These are phyloP conservation scores for Pichia terricola DNA, from an alignment of 1,139 yeast genomes.

Conservation along the genomic window DNA sequence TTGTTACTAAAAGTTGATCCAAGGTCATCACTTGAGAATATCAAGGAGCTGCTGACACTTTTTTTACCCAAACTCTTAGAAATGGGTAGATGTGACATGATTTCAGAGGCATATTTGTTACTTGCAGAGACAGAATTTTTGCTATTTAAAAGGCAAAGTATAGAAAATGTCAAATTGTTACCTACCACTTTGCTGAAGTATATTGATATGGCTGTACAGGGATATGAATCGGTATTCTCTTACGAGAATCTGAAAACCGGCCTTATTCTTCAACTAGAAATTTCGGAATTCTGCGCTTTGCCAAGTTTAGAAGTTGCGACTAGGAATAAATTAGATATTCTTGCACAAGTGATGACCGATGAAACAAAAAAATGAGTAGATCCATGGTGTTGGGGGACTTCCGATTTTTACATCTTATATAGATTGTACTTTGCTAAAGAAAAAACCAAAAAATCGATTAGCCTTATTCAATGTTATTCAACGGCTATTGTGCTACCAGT, in stretches of 20 bases:
- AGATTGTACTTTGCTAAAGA: background rate
- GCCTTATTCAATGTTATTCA: too few relatives aligned
- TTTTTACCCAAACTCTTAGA: conserved; percentile 35
- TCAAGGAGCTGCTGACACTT: conserved; percentile 27
- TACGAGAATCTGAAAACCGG: conserved; percentile 30
- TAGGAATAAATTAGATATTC: background rate
- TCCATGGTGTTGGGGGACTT: too few relatives aligned
- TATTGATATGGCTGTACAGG: conserved; percentile 35
- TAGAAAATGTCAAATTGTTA: background rate
- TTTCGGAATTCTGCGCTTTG: conserved; percentile 18
- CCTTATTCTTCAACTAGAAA: conserved; percentile 19
- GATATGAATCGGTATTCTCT: conserved; percentile 31
- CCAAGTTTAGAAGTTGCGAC: background rate
- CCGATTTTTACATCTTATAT: too few relatives aligned
- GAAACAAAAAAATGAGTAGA: too few relatives aligned
- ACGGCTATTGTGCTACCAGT: conserved; percentile 15
- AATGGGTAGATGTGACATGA: conserved; percentile 28
- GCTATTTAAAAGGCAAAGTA: background rate
- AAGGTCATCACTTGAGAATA: conserved; percentile 26
- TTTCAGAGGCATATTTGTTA: conserved; percentile 32
- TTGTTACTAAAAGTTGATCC: conserved; percentile 30
- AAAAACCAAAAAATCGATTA: background rate
- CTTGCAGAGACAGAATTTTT: conserved; percentile 25
- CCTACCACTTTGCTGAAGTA: conserved; percentile 25
- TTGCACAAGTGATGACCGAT: too few relatives aligned